A percentile compares a stretch with the other conserved stretches of the same genome.
These are phyloP conservation scores for Aschersonia sp. DNA, from an alignment of 2,329 filamentous ascomycete species.

Conservation along the genomic window DNA sequence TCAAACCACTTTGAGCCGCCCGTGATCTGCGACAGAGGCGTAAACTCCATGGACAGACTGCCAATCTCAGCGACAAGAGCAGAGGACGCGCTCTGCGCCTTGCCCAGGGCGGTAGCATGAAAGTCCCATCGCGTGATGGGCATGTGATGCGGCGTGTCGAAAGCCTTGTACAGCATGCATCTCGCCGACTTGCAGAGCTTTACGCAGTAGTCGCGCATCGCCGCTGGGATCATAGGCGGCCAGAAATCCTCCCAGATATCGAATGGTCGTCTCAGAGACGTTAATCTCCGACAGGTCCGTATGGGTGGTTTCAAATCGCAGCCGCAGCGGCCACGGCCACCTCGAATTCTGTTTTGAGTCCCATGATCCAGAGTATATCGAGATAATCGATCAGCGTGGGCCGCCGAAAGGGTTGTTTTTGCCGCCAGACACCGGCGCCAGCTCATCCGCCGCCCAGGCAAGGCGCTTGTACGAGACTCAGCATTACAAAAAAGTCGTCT, in stretches of 20 bases:
- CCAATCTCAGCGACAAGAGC: conserved; percentile 45
- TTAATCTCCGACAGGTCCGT: conserved; percentile 26
- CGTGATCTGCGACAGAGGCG: conserved; percentile 54
- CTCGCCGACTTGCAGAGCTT: conserved; percentile 34
- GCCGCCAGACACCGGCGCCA: conserved; percentile 30
- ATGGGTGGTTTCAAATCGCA: conserved; percentile 33
- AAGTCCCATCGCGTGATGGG: conserved; percentile 19
- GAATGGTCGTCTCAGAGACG: conserved; percentile 39
- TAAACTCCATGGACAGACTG: conserved; percentile 58
- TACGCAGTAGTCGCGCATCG: conserved; percentile 25
- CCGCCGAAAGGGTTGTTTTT: conserved; percentile 33
- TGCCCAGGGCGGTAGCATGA: conserved; percentile 9
- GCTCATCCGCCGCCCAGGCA: conserved; percentile 38
- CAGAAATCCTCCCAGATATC: conserved; percentile 35
- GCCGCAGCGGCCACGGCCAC: conserved; percentile 33
- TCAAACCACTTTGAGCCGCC: conserved; percentile 59
- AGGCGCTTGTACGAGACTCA: conserved; percentile 36
- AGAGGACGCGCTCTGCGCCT: conserved; percentile 5
- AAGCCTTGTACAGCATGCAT: conserved; percentile 38
- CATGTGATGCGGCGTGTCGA: conserved; percentile 35
- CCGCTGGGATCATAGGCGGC: conserved; percentile 33
- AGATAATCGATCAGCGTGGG: conserved; percentile 43
- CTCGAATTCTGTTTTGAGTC: conserved; percentile 38
- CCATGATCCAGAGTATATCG: conserved; percentile 50
- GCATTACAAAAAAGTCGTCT: conserved; percentile 22